Percentiles rank a stretch among this genome's conserved stretches.
phyloP scores from a whole-genome alignment of 257 asterid species.

The Ilex asprella region DNA sequence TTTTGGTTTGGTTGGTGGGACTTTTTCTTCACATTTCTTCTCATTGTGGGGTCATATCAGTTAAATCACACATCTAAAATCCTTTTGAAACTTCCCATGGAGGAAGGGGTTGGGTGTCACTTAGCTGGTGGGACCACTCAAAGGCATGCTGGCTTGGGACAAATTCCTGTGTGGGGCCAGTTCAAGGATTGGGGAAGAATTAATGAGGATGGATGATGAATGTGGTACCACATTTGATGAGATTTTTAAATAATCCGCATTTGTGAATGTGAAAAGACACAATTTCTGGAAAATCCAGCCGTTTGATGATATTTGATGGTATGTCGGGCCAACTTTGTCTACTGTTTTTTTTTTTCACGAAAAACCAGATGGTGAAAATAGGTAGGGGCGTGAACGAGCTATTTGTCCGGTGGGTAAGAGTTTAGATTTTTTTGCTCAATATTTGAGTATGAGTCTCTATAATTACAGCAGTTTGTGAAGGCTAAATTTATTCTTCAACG shows the following conservation, averaged over 20 bases:
- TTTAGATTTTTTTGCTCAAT: no score
- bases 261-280: no score
- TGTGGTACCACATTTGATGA: constrained; percentile 5
- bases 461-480: no score
- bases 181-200: constrained; percentile 5
- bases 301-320: no score
- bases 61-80: constrained; percentile 17
- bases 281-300: no score
- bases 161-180: constrained; percentile 9
- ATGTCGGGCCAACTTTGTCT: no score
- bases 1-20: constrained; percentile 22
- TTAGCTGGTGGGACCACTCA: constrained; percentile 17
- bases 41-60: constrained; percentile 38
- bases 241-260: background rate
- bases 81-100: constrained; percentile 24
- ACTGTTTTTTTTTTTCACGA: no score
- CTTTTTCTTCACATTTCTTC: constrained; percentile 34
- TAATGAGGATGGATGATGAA: background rate
- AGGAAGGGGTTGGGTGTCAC: background rate
- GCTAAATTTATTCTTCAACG: no score
- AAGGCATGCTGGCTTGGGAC: constrained; percentile 22
- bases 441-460: no score
- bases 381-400: no score
- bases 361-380: no score
- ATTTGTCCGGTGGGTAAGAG: no score